Percentiles rank a stretch among this genome's conserved stretches.
phyloP scores from a whole-genome alignment of 768 basidiomycete species.

The Russula sp. region DNA sequence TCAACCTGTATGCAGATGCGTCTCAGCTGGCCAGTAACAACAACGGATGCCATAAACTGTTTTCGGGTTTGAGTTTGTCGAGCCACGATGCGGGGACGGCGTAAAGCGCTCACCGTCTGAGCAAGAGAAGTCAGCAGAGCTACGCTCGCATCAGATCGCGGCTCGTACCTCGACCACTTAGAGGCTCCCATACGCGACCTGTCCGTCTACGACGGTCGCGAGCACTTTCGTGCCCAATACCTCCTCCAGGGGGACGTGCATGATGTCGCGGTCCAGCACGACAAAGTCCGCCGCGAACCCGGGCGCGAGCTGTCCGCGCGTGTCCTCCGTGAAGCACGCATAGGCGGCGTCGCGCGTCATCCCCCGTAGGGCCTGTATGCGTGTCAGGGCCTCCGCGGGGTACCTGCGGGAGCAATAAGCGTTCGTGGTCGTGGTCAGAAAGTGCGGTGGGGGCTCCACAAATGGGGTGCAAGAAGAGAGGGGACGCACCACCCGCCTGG shows the following conservation, averaged over 20 bases:
- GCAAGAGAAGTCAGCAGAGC: not conserved
- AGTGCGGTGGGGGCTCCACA: not conserved
- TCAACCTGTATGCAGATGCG: too few species aligned
- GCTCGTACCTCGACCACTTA: not conserved
- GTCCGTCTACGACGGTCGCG: conserved; percentile 74
- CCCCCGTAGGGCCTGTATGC: conserved; percentile 78
- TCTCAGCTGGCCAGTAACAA: too few species aligned
- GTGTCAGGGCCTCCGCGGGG: conserved; percentile 65
- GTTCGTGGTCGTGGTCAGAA: not conserved
- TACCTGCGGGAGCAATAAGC: conserved; percentile 46
- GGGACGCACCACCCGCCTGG: conserved; percentile 65
- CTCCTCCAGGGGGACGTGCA: conserved; percentile 54
- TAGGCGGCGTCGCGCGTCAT: conserved; percentile 91
- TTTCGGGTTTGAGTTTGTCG: too few species aligned
- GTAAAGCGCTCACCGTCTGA: not conserved
- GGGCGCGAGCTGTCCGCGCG: conserved; percentile 60
- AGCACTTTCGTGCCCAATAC: conserved; percentile 61
- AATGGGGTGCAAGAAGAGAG: not conserved
- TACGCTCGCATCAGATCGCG: not conserved
- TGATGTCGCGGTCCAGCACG: conserved; percentile 73
- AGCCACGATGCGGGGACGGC: too few species aligned
- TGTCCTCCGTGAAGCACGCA: conserved; percentile 71
- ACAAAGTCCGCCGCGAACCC: conserved; percentile 91
- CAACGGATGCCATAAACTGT: too few species aligned
- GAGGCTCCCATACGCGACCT: conserved; percentile 51